Evolutionary conservation across 495 filamentous ascomycete species (phyloP).

Genomic region (Apiosordaria backusii): DNA sequence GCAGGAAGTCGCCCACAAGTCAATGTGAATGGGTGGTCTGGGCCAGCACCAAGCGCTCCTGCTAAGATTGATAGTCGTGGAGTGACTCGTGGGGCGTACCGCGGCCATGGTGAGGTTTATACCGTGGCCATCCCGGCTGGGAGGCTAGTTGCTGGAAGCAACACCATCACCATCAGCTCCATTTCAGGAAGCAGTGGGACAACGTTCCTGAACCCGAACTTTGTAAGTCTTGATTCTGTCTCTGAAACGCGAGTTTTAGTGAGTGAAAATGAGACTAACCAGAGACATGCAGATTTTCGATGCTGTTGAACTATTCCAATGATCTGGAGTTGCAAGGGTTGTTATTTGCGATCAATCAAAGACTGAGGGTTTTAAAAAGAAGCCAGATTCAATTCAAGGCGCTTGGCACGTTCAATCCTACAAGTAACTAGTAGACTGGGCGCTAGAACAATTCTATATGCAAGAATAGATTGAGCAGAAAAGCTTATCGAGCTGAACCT

Average conservation of each 20-base stretch:
- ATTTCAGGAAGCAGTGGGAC: constrained; percentile 56
- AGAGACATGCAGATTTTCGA: constrained; percentile 50
- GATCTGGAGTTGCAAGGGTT: not conserved
- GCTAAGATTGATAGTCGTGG: constrained; percentile 62
- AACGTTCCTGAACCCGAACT: constrained; percentile 56
- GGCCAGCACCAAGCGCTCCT: constrained; percentile 50
- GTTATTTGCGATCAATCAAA: not conserved
- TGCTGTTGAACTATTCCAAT: constrained; percentile 49
- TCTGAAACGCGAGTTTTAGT: not conserved
- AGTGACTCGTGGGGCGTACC: constrained; percentile 61
- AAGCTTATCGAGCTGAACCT: not conserved
- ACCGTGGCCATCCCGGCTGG: constrained; percentile 53
- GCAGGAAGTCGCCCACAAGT: constrained; percentile 50
- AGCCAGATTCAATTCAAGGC: not conserved
- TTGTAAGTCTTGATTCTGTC: constrained; percentile 45
- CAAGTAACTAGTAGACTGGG: not conserved
- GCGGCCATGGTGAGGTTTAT: constrained; percentile 60
- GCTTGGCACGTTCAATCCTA: not conserved
- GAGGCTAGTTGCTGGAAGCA: constrained; percentile 53
- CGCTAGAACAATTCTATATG: not conserved
- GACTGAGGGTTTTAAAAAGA: not conserved
- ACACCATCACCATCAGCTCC: constrained; percentile 61
- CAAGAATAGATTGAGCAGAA: not conserved
- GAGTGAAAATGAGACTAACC: not conserved
- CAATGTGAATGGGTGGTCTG: constrained; percentile 50